Conservation (phyloP, 139 green algal genomes). For the Tetradesmus obliquus region DNA sequence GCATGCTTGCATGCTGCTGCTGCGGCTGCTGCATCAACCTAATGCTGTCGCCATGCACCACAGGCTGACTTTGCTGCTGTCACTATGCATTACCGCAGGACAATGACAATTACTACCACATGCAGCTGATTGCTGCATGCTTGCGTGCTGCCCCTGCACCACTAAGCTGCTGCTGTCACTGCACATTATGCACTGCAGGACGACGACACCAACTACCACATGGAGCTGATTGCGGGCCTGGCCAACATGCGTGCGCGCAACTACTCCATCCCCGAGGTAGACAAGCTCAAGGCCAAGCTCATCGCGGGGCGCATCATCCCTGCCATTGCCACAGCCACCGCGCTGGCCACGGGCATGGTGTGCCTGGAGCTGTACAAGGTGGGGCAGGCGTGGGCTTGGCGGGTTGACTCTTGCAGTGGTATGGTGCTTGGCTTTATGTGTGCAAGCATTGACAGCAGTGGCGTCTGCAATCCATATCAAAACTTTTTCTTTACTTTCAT, state of each 20-base stretch:
- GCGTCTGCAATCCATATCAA: not conserved
- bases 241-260: constrained; percentile 99
- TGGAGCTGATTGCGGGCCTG: constrained; percentile 94
- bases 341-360: constrained; percentile 94
- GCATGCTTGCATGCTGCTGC: too few relatives aligned
- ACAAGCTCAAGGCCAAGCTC: constrained; percentile 97
- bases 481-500: too few relatives aligned
- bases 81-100: too few relatives aligned
- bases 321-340: constrained; percentile 97
- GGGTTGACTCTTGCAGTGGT: not conserved
- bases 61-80: too few relatives aligned
- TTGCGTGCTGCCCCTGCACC: too few relatives aligned
- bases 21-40: too few relatives aligned
- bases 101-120: too few relatives aligned
- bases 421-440: not conserved
- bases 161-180: not conserved
- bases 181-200: constrained; percentile 71
- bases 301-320: constrained; percentile 99
- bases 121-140: too few relatives aligned
- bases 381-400: not conserved
- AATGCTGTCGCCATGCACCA: too few relatives aligned
- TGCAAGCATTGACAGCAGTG: not conserved
- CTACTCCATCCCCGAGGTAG: constrained; percentile 90
- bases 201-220: constrained; percentile 98
- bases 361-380: constrained; percentile 99